A percentile compares a stretch with the other conserved stretches of the same genome.
phyloP scores from a whole-genome alignment of 805 yeast species.

The Saturnispora quitensis region DNA sequence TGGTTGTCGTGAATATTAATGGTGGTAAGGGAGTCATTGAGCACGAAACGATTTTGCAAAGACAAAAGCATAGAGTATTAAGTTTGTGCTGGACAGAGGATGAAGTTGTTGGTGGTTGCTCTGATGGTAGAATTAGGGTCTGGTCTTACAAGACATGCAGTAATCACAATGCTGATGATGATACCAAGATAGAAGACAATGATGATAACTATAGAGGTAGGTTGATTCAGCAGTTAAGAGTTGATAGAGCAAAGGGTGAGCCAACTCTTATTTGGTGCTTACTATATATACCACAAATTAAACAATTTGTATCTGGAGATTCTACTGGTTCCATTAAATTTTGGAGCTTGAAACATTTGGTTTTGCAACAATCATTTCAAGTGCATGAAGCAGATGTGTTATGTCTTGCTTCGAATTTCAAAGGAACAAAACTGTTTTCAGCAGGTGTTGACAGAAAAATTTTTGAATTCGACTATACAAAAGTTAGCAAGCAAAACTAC shows the following conservation, averaged over 20 bases:
- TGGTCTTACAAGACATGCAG: constrained; percentile 48
- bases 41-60: constrained; percentile 63
- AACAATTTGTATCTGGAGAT: constrained; percentile 89
- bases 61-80: constrained; percentile 77
- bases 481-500: constrained; percentile 24
- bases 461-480: constrained; percentile 53
- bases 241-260: constrained; percentile 79
- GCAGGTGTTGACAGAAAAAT: constrained; percentile 94
- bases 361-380: constrained; percentile 71
- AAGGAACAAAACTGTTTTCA: constrained; percentile 60
- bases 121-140: constrained; percentile 83
- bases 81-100: constrained; percentile 68
- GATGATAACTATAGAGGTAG: constrained; percentile 39
- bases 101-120: constrained; percentile 79
- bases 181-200: background rate
- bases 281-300: constrained; percentile 46
- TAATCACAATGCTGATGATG: background rate
- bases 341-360: constrained; percentile 77
- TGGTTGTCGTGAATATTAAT: constrained; percentile 72
- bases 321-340: constrained; percentile 89
- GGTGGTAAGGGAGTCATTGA: constrained; percentile 83
- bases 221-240: constrained; percentile 77
- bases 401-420: constrained; percentile 51
- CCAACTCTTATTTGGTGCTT: constrained; percentile 91
- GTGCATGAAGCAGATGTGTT: constrained; percentile 90